phyloP scores from a whole-genome alignment of 495 filamentous ascomycete species.

The Podospora didyma region DNA sequence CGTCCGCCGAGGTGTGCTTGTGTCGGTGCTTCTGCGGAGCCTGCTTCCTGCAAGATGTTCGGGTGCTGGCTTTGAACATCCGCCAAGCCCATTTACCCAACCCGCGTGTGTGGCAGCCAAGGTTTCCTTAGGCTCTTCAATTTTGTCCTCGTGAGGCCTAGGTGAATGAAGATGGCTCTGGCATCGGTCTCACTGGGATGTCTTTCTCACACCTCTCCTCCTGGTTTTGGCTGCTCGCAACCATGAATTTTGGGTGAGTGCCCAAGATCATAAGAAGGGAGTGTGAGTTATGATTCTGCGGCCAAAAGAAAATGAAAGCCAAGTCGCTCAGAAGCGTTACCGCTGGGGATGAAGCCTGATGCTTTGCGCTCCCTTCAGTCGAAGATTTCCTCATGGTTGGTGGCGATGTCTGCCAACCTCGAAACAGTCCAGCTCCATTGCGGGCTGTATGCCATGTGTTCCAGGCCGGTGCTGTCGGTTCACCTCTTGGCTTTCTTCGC shows the following conservation, averaged over 20 bases:
- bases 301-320: neutral
- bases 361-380: neutral
- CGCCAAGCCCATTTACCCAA: constrained; percentile 9
- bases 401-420: neutral
- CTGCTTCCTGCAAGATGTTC: neutral
- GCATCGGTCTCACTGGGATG: neutral
- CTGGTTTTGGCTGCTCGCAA: neutral
- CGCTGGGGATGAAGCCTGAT: neutral
- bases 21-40: neutral
- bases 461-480: constrained; percentile 14
- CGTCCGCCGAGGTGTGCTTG: neutral
- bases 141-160: neutral
- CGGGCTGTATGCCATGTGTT: constrained; percentile 8
- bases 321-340: neutral
- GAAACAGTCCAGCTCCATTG: constrained; percentile 9
- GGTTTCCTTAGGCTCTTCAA: neutral
- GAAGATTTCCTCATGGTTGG: constrained; percentile 1
- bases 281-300: neutral
- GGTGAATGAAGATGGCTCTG: neutral
- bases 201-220: neutral
- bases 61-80: neutral
- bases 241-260: neutral
- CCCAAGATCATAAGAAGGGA: neutral
- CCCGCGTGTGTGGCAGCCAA: constrained; percentile 10
- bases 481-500: constrained; percentile 9